Evolutionary conservation across 2,329 filamentous ascomycete genomes (phyloP).

Genomic region (Stachybotrys elegans): DNA sequence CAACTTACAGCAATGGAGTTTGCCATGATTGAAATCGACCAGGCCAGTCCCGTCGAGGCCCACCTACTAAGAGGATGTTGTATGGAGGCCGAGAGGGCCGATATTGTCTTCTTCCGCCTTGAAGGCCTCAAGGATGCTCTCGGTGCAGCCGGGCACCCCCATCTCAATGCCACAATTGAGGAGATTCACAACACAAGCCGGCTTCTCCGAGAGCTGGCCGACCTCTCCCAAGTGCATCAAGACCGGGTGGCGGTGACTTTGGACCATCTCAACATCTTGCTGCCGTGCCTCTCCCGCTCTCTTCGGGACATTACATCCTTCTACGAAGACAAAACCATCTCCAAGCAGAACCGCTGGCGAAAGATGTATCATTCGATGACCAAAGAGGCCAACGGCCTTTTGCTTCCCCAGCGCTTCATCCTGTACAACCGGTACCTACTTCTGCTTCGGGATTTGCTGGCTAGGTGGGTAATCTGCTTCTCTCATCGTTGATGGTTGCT

Average conservation of each 20-base stretch:
- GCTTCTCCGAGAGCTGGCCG: constrained; percentile 49
- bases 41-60: constrained; percentile 20
- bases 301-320: constrained; percentile 47
- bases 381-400: constrained; percentile 45
- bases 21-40: constrained; percentile 17
- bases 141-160: constrained; percentile 36
- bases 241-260: constrained; percentile 44
- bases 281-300: constrained; percentile 50
- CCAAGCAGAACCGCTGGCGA: constrained; percentile 48
- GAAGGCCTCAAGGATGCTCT: constrained; percentile 43
- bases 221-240: constrained; percentile 47
- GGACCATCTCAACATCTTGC: constrained; percentile 50
- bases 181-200: constrained; percentile 39
- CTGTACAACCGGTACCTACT: constrained; percentile 52
- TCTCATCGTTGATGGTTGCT: constrained; percentile 6
- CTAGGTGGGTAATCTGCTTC: constrained; percentile 32
- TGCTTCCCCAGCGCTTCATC: constrained; percentile 47
- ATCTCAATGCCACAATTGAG: constrained; percentile 42
- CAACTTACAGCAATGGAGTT: neutral
- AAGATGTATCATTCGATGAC: constrained; percentile 54
- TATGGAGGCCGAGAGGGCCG: constrained; percentile 48
- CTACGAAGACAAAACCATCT: constrained; percentile 44
- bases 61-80: constrained; percentile 48
- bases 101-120: constrained; percentile 41
- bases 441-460: constrained; percentile 44